Evolutionary conservation across 2,329 filamentous ascomycete genomes (phyloP).

Genomic region (Fusarium musae): DNA sequence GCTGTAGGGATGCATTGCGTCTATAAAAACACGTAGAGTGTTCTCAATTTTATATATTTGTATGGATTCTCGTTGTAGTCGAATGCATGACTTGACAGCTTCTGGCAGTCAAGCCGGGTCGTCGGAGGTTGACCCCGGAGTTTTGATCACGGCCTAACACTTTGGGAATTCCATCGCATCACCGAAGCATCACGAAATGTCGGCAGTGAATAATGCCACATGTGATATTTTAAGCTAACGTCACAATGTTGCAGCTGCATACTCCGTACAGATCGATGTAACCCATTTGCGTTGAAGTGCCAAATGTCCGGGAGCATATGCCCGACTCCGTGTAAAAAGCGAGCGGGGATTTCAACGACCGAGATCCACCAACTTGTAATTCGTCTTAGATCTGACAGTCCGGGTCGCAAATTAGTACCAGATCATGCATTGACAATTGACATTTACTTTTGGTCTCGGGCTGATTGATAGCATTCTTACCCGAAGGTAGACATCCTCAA

Average conservation of each 20-base stretch:
- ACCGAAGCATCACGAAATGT: not conserved
- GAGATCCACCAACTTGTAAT: slow-evolving; percentile 19
- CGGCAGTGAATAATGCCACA: not conserved
- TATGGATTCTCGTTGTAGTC: not conserved
- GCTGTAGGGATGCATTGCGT: rapidly evolving
- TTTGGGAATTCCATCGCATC: rapidly evolving
- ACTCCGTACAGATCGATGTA: not conserved
- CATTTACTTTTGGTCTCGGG: not conserved
- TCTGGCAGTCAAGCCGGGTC: not conserved
- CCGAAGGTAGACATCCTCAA: not conserved
- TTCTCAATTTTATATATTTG: not conserved
- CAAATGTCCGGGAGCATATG: slow-evolving; percentile 22
- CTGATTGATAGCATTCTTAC: not conserved
- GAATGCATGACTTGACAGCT: not conserved
- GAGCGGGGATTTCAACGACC: slow-evolving; percentile 29
- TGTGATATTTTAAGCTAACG: not conserved
- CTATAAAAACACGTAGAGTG: rapidly evolving
- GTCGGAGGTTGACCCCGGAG: not conserved
- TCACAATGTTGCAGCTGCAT: not conserved
- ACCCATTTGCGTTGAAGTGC: not conserved
- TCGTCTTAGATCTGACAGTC: not conserved
- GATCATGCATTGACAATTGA: not conserved
- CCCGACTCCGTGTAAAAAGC: slow-evolving; percentile 32
- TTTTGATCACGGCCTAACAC: not conserved
- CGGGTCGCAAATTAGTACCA: not conserved